phyloP scores from a whole-genome alignment of 2,329 filamentous ascomycete genomes.

The Incumbomyces lentus region DNA sequence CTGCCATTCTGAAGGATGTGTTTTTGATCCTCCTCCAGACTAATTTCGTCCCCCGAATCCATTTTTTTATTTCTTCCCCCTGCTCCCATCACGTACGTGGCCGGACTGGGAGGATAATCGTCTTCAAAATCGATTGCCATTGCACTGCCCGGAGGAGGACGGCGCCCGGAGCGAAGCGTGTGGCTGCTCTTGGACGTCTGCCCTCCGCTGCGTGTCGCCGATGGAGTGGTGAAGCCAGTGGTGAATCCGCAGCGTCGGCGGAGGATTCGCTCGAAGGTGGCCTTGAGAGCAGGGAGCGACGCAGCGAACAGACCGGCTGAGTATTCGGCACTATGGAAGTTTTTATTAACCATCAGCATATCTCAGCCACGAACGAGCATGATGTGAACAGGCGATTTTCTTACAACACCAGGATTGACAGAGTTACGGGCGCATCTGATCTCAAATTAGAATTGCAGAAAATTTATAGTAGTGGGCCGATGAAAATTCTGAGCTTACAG shows the following conservation, averaged over 20 bases:
- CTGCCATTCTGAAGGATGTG: slow-evolving; percentile 6
- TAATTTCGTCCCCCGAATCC: background rate
- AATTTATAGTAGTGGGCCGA: no score
- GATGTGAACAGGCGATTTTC: background rate
- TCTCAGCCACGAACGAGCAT: background rate
- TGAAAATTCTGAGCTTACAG: background rate
- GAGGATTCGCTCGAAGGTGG: slow-evolving; percentile 5
- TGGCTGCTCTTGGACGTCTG: no score
- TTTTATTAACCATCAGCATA: background rate
- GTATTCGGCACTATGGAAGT: background rate
- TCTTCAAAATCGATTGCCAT: slow-evolving; percentile 1
- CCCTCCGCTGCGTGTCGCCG: background rate
- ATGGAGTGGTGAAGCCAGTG: slow-evolving; percentile 3
- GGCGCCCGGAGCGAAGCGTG: background rate
- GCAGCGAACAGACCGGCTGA: slow-evolving; percentile 4
- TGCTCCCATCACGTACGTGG: slow-evolving; percentile 3
- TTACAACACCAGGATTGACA: background rate
- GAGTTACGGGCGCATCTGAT: no score
- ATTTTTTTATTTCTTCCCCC: background rate
- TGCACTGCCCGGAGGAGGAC: background rate
- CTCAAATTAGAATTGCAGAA: no score
- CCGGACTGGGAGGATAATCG: background rate
- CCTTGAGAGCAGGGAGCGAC: slow-evolving; percentile 5
- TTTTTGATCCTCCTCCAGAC: slow-evolving; percentile 6
- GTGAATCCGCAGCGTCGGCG: background rate